phyloP scores from a whole-genome alignment of 169 alveolate genomes.

The Plasmodium knowlesi region DNA sequence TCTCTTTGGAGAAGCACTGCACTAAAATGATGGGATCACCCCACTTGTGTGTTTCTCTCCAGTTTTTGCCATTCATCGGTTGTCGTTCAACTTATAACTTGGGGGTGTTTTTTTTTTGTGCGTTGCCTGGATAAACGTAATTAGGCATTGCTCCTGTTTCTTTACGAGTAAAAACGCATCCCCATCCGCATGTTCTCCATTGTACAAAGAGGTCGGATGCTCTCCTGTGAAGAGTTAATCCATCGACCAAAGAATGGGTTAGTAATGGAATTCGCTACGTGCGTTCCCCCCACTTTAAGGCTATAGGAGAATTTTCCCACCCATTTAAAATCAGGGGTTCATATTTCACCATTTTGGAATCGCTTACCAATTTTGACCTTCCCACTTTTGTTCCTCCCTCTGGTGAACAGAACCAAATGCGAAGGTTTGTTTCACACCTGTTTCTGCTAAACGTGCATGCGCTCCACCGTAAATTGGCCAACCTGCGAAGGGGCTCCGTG shows the following conservation, averaged over 20 bases:
- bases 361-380: background rate
- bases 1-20: background rate
- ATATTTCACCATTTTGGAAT: background rate
- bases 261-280: background rate
- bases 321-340: background rate
- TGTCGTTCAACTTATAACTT: background rate
- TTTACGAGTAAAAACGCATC: background rate
- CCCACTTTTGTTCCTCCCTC: background rate
- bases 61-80: background rate
- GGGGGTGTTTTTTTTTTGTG: background rate
- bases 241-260: background rate
- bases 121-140: background rate
- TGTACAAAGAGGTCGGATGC: background rate
- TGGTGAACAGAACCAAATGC: background rate
- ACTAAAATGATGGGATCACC: background rate
- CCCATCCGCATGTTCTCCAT: background rate
- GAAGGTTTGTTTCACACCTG: background rate
- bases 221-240: background rate
- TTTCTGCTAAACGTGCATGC: background rate
- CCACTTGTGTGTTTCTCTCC: background rate
- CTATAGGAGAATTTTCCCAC: background rate
- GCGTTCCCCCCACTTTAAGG: background rate
- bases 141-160: background rate
- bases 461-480: background rate
- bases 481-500: background rate